Evolutionary conservation across 2,329 filamentous ascomycete genomes (phyloP).

Genomic region (Alternaria hordeiaustralica): DNA sequence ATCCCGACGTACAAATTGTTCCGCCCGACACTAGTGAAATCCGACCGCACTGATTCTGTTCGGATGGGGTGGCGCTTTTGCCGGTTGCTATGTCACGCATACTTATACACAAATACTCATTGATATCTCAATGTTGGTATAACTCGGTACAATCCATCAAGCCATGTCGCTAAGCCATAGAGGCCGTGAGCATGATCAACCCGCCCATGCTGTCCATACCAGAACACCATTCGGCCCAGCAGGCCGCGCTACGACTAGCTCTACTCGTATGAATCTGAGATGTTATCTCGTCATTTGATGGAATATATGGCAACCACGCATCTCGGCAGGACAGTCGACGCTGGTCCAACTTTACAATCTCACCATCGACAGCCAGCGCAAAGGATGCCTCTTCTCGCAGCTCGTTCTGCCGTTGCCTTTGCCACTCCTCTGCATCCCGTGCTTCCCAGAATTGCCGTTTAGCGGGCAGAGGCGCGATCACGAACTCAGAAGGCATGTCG

Average conservation of each 20-base stretch:
- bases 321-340: constrained; percentile 29
- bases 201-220: constrained; percentile 56
- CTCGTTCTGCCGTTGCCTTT: constrained; percentile 26
- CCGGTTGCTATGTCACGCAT: neutral
- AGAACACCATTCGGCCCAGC: constrained; percentile 56
- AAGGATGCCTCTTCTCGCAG: constrained; percentile 24
- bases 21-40: neutral
- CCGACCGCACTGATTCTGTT: neutral
- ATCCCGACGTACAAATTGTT: neutral
- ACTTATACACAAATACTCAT: neutral
- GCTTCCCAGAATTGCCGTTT: constrained; percentile 56
- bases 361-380: constrained; percentile 43
- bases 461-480: constrained; percentile 53
- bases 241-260: constrained; percentile 10
- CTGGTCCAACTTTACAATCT: constrained; percentile 42
- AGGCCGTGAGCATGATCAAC: constrained; percentile 56
- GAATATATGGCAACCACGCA: constrained; percentile 1
- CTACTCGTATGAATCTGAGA: neutral
- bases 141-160: too few species aligned
- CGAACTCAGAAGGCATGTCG: constrained; percentile 41
- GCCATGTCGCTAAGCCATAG: constrained; percentile 15
- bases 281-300: neutral
- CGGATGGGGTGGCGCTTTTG: neutral
- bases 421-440: constrained; percentile 45
- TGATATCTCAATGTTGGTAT: neutral